Base-by-base conservation (phyloP, 2,329 filamentous ascomycete species). In the Thyridium curvatum region DNA sequence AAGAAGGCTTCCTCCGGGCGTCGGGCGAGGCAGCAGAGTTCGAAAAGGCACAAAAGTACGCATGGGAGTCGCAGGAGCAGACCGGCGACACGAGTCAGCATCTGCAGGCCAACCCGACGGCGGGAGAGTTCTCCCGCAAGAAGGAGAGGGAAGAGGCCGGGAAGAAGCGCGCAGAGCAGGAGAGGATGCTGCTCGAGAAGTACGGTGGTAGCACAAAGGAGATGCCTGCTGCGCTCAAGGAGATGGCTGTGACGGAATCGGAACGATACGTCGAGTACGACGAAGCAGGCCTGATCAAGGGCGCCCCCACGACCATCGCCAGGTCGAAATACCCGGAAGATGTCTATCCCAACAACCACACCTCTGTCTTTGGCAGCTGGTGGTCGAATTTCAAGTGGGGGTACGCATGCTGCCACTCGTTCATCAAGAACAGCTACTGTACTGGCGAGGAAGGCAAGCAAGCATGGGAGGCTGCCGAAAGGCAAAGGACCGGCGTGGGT, bases 301-400 rank as follows among this genome's bases (percentile, higher is more conserved):
- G 91, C n/a, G 79, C 79, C 18, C 82, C 83, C 1, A 85, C 83
- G 57, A 77, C 77, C 40, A 74, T 76, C 38, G 84, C 83, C 37
- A 91, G 86, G 59, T 94, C 88, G 31, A 97, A 96, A 58, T 98
- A 98, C 55, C 65, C 82, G 4, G 93, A 98, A 56, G 88, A 98
- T 53, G 72, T 96, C 1, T 68, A 85, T 39, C 76, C 84, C 58
- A 91, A 94, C 67, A 98, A 98, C 55, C 93, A 98, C 64, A 88
- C 79, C 3, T 83, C 84, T 0, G 83, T 95, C 3, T 98, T 89
- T 86, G 93, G 93, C 35, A 95, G 89, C 54, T 98, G 93, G 93
- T 98, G 93, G 93, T 78, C 81, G 38, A 82, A 87, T 55, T 97
- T 96, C 65, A 77, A 84, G 61, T 98, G 93, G 93, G 93, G 93